Evolutionary conservation across 1,284 basidiomycete species (phyloP).

Genomic region (Ganoderma boninense): DNA sequence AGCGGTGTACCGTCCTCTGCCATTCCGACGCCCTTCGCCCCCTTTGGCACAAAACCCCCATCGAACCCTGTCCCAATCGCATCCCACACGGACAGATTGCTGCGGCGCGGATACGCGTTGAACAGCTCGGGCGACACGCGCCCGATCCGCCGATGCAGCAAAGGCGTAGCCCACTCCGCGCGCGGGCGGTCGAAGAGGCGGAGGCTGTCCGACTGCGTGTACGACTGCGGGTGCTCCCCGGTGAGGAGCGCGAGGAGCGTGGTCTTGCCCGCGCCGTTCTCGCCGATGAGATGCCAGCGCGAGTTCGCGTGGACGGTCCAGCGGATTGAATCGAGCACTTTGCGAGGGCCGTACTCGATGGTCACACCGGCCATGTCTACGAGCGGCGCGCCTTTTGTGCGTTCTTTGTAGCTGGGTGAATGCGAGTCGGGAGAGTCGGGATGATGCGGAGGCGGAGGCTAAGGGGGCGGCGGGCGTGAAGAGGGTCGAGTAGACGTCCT

Average conservation of each 20-base stretch:
- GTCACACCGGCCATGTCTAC: constrained; percentile 31
- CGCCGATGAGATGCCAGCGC: constrained; percentile 87
- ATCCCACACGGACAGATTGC: constrained; percentile 77
- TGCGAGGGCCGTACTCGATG: constrained; percentile 23
- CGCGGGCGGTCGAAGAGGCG: constrained; percentile 78
- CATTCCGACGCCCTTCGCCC: constrained; percentile 54
- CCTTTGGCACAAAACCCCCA: constrained; percentile 74
- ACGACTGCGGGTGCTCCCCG: constrained; percentile 96
- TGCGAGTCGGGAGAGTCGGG: background rate
- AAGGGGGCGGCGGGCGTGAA: constrained; percentile 12
- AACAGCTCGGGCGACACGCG: constrained; percentile 91
- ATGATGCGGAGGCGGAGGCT: background rate
- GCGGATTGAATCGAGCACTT: constrained; percentile 79
- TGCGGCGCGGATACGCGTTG: constrained; percentile 87
- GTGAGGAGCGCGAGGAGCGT: constrained; percentile 93
- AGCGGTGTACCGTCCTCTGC: constrained; percentile 40
- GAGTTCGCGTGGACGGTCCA: constrained; percentile 87
- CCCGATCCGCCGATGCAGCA: constrained; percentile 71
- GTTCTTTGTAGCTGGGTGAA: constrained; percentile 8
- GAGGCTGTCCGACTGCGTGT: constrained; percentile 76
- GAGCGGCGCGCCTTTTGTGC: constrained; percentile 27
- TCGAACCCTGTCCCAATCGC: constrained; percentile 88
- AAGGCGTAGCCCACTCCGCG: constrained; percentile 64
- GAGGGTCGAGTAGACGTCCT: constrained; percentile 31
- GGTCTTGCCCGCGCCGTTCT: constrained; percentile 95